Evolutionary conservation across 1,139 yeast species (phyloP).

Genomic region (Saccharomyces pastorianus): DNA sequence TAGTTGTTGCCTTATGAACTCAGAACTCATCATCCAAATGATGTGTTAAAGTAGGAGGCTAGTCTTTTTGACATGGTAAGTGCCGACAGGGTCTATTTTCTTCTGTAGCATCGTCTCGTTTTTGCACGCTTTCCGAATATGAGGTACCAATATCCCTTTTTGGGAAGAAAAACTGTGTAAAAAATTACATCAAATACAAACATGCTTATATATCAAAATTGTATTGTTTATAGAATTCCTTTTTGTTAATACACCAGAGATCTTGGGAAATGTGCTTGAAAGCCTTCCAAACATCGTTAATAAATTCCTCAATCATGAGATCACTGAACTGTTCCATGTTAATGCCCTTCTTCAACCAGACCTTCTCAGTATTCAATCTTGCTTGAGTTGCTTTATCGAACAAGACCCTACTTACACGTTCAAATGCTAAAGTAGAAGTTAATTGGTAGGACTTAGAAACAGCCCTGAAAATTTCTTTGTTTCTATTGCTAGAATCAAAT

Average conservation of each 20-base stretch:
- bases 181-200: slow-evolving; percentile 15
- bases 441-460: slow-evolving; percentile 17
- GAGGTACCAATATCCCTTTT: not conserved
- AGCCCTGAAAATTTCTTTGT: slow-evolving; percentile 8
- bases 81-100: not conserved
- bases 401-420: slow-evolving; percentile 17
- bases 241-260: slow-evolving; percentile 1
- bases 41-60: no score
- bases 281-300: slow-evolving; percentile 4
- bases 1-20: not conserved
- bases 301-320: slow-evolving; percentile 10
- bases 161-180: slow-evolving; percentile 1
- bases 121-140: not conserved
- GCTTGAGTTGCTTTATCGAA: slow-evolving; percentile 17
- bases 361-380: slow-evolving; percentile 13
- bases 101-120: not conserved
- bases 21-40: not conserved
- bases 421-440: slow-evolving; percentile 16
- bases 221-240: not conserved
- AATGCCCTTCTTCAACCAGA: slow-evolving; percentile 9
- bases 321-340: slow-evolving; percentile 12
- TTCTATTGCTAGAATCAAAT: slow-evolving; percentile 7
- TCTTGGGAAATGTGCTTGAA: not conserved
- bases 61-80: not conserved
- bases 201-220: slow-evolving; percentile 2